Evolutionary conservation across 495 filamentous ascomycete genomes (phyloP).

Genomic region (Penicillium malachiteum): DNA sequence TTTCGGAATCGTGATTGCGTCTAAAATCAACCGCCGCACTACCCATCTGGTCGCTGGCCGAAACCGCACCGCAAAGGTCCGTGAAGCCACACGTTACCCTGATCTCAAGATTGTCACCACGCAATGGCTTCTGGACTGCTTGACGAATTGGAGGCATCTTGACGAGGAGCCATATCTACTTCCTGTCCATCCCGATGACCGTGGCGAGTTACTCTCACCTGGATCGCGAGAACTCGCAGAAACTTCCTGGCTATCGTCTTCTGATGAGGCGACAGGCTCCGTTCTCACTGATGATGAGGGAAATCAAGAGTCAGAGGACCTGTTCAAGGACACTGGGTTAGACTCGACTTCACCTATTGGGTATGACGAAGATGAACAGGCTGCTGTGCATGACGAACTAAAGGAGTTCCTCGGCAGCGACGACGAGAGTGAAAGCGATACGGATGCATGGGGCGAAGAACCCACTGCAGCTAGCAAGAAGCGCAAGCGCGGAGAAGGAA

Average conservation of each 20-base stretch:
- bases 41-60: slow-evolving; percentile 72
- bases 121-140: slow-evolving; percentile 81
- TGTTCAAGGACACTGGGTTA: slow-evolving; percentile 34
- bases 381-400: slow-evolving; percentile 66
- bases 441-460: slow-evolving; percentile 31
- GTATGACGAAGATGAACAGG: slow-evolving; percentile 48
- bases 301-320: slow-evolving; percentile 37
- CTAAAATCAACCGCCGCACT: slow-evolving; percentile 54
- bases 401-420: slow-evolving; percentile 73
- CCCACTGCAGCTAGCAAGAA: slow-evolving; percentile 34
- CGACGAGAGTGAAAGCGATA: slow-evolving; percentile 55
- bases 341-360: slow-evolving; percentile 37
- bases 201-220: slow-evolving; percentile 41
- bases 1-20: slow-evolving; percentile 76
- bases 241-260: slow-evolving; percentile 41
- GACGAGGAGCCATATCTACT: slow-evolving; percentile 75
- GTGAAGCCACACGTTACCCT: slow-evolving; percentile 67
- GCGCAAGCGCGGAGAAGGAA: slow-evolving; percentile 39
- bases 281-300: slow-evolving; percentile 39
- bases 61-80: slow-evolving; percentile 86
- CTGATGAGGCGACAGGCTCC: slow-evolving; percentile 45
- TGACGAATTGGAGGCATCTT: slow-evolving; percentile 73
- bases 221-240: slow-evolving; percentile 34
- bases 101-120: slow-evolving; percentile 86
- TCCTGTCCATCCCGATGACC: slow-evolving; percentile 60